These are phyloP conservation scores for Rutstroemia sp. DNA, from an alignment of 2,329 filamentous ascomycete genomes.

Conservation along the genomic window DNA sequence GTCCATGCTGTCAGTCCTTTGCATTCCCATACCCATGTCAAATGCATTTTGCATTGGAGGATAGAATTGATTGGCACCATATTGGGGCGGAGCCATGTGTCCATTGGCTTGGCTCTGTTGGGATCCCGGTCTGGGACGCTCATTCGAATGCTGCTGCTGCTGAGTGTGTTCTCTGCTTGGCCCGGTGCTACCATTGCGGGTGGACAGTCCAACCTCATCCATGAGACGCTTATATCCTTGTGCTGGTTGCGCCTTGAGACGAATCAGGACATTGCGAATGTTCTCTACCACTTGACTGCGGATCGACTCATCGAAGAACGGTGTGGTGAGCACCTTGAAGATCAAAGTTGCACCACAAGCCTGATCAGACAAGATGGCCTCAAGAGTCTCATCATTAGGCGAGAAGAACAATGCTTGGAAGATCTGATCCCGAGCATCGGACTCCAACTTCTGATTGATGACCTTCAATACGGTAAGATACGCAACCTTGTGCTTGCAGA, in stretches of 20 bases:
- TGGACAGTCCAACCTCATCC: slow-evolving; percentile 93
- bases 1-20: slow-evolving; percentile 47
- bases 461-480: slow-evolving; percentile 96
- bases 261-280: slow-evolving; percentile 79
- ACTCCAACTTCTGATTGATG: slow-evolving; percentile 94
- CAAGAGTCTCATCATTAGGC: slow-evolving; percentile 74
- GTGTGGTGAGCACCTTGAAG: slow-evolving; percentile 96
- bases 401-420: slow-evolving; percentile 90
- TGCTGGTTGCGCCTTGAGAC: slow-evolving; percentile 85
- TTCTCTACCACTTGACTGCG: slow-evolving; percentile 84
- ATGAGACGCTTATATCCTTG: slow-evolving; percentile 98
- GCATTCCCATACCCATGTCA: slow-evolving; percentile 44
- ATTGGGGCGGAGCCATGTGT: slow-evolving; percentile 33
- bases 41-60: slow-evolving; percentile 41
- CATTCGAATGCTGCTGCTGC: slow-evolving; percentile 34
- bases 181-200: slow-evolving; percentile 40
- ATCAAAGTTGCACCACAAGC: slow-evolving; percentile 91
- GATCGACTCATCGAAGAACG: slow-evolving; percentile 92
- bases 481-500: slow-evolving; percentile 97
- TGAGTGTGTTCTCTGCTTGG: slow-evolving; percentile 26
- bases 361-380: slow-evolving; percentile 86
- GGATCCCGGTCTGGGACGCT: slow-evolving; percentile 49
- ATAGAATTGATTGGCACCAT: slow-evolving; percentile 43
- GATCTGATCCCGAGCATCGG: slow-evolving; percentile 84
- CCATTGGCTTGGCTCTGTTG: slow-evolving; percentile 41